phyloP scores from a whole-genome alignment of 345 rosid species.

The Turnera subulata region DNA sequence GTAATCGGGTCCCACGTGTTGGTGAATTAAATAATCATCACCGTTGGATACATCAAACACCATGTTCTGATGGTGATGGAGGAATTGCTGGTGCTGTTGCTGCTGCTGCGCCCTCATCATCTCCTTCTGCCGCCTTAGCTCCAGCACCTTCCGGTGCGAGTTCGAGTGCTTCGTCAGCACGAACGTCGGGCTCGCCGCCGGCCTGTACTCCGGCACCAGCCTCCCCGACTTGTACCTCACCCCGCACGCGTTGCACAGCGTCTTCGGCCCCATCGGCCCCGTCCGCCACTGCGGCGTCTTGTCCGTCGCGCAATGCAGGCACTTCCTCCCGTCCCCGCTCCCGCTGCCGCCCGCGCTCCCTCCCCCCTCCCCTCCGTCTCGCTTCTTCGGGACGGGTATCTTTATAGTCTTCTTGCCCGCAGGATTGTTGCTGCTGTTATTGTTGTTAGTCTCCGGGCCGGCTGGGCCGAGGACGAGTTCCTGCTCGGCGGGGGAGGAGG shows the following conservation, averaged over 20 bases:
- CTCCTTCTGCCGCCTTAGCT: conserved; percentile 37
- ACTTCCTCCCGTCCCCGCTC: conserved; percentile 42
- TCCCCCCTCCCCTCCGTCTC: conserved; percentile 18
- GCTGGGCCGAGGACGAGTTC: conserved; percentile 14
- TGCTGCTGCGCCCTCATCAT: conserved; percentile 10
- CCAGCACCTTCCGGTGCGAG: conserved; percentile 72
- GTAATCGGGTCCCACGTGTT: conserved; percentile 77
- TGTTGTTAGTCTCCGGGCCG: no score
- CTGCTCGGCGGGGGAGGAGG: conserved; percentile 35
- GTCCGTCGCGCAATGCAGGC: conserved; percentile 72
- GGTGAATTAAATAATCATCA: conserved; percentile 84
- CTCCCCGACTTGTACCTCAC: conserved; percentile 76
- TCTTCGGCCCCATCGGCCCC: conserved; percentile 80
- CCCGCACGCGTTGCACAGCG: conserved; percentile 90
- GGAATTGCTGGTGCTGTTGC: conserved; percentile 16
- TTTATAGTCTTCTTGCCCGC: conserved; percentile 33
- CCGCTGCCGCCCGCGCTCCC: background rate
- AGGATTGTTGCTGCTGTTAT: no score
- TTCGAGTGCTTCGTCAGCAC: conserved; percentile 66
- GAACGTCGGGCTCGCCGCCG: conserved; percentile 77
- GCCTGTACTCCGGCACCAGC: conserved; percentile 72
- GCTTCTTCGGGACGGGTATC: conserved; percentile 36
- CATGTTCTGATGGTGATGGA: conserved; percentile 53
- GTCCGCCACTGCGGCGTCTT: conserved; percentile 88
- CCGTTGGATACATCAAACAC: conserved; percentile 64